Base-by-base conservation (phyloP, 1,139 yeast species). In the Casaregolazyma lundiana region DNA sequence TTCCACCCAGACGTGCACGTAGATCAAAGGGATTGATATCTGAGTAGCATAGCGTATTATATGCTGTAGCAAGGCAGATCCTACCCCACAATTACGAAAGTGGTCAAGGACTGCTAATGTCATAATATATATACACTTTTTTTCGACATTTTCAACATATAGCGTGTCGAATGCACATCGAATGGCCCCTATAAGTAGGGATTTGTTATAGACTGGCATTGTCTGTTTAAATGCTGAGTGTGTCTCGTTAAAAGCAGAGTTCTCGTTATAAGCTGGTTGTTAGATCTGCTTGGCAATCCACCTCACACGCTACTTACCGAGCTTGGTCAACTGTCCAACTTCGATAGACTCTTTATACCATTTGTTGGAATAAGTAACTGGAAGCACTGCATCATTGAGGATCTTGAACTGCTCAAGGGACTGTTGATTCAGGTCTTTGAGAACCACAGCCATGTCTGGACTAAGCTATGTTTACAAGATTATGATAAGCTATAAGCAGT, bases 171-270 rank as follows among this genome's bases (percentile, higher is more conserved):
- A 55, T 11, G 62, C 57, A 50, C 57, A 67, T 51, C 60, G 78
- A 29, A 85, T 68, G 1, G 80, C 82, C 2, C 90, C 95, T 4
- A 86, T 88, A 9, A 94, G 86, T 11, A 80, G 68, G 53, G 80
- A 88, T 13, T 80, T 73, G 59, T 72, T 78, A 63, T 65, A 81
- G 2, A 82, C 86, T 48, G 18, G n/a, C 6, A 16, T 6, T 29
- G 21, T 20, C 18, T 36, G 20, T 15, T 32, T 21, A 49, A 48
- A 7, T 21, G 43, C 13, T 8, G n/a, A 8, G 9, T n/a, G 7
- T 8, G 7, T 9, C 16, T 7, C 7, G 8, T 32, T 13, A 32
- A 15, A 32, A 13, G 7, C 8, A 7, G 8, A 11, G 7, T 32
- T 8, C 13, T 7, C 8, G n/a, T n/a, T n/a, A n/a, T n/a, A n/a